Evolutionary conservation across 164 flowering plant species (phyloP), one percentile per base, ranked within the genome.

Genomic region (Chimonanthus salicifolius): DNA sequence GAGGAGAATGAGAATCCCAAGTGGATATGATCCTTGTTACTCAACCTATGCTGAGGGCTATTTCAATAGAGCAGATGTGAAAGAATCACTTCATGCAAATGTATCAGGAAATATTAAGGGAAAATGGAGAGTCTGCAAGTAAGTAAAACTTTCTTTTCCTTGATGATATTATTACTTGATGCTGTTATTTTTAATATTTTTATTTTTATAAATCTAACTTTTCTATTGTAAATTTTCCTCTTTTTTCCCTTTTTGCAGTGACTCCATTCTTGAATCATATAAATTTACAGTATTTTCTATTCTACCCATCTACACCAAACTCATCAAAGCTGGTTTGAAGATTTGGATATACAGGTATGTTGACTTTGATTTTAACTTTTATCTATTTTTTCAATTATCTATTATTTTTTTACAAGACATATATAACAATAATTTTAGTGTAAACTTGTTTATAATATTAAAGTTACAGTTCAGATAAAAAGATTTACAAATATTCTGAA

Each of bases 21-120:
- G 87, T 71, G 92, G 91, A 3, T 85, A 88, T 77, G 88, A 90
- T 58, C 96, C 96, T 1, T 90, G 96, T 76, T 88, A 45, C 64
- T 73, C 87, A 2, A 5, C 47, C 11, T 76, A 88, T 54, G 68
- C 87, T 7, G 85, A 85, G 78, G 74, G 74, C 47, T 90, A 87
- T 75, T 82, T 90, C 82, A 90, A 89, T 47, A 81, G 84, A 58
- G 48, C 1, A 7, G 96, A 89, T 76, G 92, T 89, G 72, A 87
- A 81, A 68, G 58, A 62, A 43, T 73, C 92, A 5, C 74, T 90
- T 7, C 92, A 89, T 82, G 87, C 84, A 9, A 78, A 74, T 49
- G 58, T 69, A 18, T 44, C 75, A 60, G 72, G 48, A 47, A 72
- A 80, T 71, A 15, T 70, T 43, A 72, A 2, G 64, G 78, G 68